phyloP scores from a whole-genome alignment of 129 eudicot species.

The Sambucus nigra region DNA sequence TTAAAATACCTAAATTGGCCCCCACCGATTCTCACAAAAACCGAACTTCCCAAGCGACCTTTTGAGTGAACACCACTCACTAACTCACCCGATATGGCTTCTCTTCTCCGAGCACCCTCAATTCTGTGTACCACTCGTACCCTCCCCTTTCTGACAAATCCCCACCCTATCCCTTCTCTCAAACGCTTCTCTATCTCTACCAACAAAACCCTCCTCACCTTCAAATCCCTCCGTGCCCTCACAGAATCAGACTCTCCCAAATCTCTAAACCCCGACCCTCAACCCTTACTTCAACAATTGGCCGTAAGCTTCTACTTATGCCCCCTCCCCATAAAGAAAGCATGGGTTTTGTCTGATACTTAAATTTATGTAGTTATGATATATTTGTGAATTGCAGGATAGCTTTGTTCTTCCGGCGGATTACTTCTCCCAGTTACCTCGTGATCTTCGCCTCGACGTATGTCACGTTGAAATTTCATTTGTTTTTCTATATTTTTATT shows the following conservation, averaged over 20 bases:
- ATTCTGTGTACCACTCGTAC: slow-evolving; percentile 15
- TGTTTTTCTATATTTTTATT: neutral
- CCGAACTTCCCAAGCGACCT: neutral
- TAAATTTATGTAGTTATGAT: neutral
- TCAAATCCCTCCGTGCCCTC: slow-evolving; percentile 43
- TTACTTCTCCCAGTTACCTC: slow-evolving; percentile 72
- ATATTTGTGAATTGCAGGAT: slow-evolving; percentile 41
- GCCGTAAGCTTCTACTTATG: slow-evolving; percentile 27
- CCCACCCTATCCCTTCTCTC: slow-evolving; percentile 15
- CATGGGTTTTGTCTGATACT: too few species aligned
- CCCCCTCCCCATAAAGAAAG: neutral
- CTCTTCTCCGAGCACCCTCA: slow-evolving; percentile 27
- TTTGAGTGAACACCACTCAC: neutral
- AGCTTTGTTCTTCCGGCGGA: slow-evolving; percentile 70
- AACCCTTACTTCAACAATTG: slow-evolving; percentile 54
- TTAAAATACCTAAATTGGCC: too few species aligned
- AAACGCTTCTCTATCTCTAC: slow-evolving; percentile 8
- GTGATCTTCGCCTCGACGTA: slow-evolving; percentile 90
- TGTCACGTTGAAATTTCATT: slow-evolving; percentile 21
- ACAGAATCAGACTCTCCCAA: slow-evolving; percentile 60
- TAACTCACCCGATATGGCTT: slow-evolving; percentile 15
- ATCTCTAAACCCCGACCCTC: slow-evolving; percentile 37
- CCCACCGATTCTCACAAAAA: too few species aligned
- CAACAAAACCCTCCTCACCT: slow-evolving; percentile 5
- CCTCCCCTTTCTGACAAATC: slow-evolving; percentile 6